Evolutionary conservation across 1,139 yeast genomes (phyloP), one percentile per base, ranked within the genome.

Genomic region (Yamadazyma kanchanaburiensis): DNA sequence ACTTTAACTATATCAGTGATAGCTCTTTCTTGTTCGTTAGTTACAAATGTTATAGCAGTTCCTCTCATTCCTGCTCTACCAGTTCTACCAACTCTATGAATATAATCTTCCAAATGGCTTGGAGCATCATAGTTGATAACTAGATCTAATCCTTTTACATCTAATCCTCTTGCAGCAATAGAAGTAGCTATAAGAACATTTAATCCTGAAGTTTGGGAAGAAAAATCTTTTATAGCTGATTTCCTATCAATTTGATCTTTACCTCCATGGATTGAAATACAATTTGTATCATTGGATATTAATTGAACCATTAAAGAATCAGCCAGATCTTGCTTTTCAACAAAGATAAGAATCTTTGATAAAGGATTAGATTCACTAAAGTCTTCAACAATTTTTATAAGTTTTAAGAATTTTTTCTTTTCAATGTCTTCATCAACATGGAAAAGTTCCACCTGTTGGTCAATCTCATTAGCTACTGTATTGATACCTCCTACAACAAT

Each of bases 11-110:
- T 69, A 52, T 84, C 95, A 10, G 76, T 64, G 1, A 87, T 83
- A 5, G 78, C 71, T 24, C 87, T 60, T 25, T 77, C 87, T 48
- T 91, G 94, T 12, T 62, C 62, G 0, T 72, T 62, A 1, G 77
- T 60, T 3, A 94, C 66, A 43, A 91, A 76, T 0, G 96, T 84
- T 2, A 84, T 61, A 0, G 96, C 95, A 1, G 74, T 70, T 0
- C 98, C 98, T 14, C 42, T 58, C 24, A 70, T 70, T 0, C 94
- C 94, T 1, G 96, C 98, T 38, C 99, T 68, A 0, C 97, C 99
- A 0, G 99, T 94, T 40, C 99, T 67, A 0, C 99, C 99, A 0
- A 89, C 95, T 17, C 98, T 70, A 56, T 91, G 99, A 5, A 94
- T 94, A 49, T 91, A 91, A 52, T 94, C 98, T 40, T 94, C 97